A percentile compares a stretch with the other conserved stretches of the same genome.
phyloP scores from a whole-genome alignment of 345 rosid genomes.

The Eutrema japonicum region DNA sequence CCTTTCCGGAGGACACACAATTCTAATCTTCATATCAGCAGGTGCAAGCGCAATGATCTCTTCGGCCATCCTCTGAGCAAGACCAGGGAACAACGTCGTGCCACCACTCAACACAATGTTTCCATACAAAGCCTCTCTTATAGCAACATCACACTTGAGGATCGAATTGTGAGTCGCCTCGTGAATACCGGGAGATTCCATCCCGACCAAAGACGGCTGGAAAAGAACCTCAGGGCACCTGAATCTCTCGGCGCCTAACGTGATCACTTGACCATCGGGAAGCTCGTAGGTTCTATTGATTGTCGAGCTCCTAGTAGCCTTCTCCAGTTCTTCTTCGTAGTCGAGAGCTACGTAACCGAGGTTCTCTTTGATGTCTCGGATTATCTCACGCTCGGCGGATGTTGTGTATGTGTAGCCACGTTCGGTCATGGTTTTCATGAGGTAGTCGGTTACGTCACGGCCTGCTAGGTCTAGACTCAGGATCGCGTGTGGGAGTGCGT shows the following conservation, averaged over 20 bases:
- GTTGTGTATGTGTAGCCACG: conserved; percentile 80
- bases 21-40: background rate
- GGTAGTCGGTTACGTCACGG: conserved; percentile 76
- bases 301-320: conserved; percentile 56
- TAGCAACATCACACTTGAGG: conserved; percentile 70
- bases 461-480: conserved; percentile 79
- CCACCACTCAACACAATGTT: conserved; percentile 63
- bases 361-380: conserved; percentile 74
- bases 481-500: conserved; percentile 60
- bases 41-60: conserved; percentile 71
- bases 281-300: conserved; percentile 75
- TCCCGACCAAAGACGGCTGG: conserved; percentile 79
- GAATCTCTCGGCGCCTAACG: conserved; percentile 73
- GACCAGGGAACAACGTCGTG: conserved; percentile 73
- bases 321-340: conserved; percentile 75
- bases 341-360: conserved; percentile 72
- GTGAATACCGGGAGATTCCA: conserved; percentile 65
- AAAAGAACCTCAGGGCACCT: conserved; percentile 80
- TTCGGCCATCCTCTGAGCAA: conserved; percentile 77
- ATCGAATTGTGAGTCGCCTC: conserved; percentile 64
- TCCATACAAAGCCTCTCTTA: conserved; percentile 63
- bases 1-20: conserved; percentile 16
- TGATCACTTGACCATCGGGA: conserved; percentile 72
- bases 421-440: conserved; percentile 71
- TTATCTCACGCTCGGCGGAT: conserved; percentile 45